These are phyloP conservation scores for Xylaria sp. DNA, from an alignment of 2,329 filamentous ascomycete genomes.

Conservation along the genomic window DNA sequence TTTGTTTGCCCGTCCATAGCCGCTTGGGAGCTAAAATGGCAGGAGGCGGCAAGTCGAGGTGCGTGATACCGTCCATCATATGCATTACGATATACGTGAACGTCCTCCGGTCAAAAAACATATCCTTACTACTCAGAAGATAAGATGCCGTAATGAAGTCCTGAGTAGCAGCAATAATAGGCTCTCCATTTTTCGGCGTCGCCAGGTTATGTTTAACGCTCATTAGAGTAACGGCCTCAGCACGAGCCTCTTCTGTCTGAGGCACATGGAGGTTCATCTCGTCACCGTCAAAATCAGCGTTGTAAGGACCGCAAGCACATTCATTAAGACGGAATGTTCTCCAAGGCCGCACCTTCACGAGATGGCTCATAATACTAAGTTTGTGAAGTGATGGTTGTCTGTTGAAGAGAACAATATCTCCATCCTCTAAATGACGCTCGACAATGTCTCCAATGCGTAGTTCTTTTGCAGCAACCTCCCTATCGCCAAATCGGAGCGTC, in stretches of 20 bases:
- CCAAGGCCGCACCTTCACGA: constrained; percentile 92
- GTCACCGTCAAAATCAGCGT: constrained; percentile 98
- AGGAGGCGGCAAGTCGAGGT: constrained; percentile 87
- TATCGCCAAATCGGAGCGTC: constrained; percentile 79
- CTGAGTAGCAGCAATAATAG: constrained; percentile 98
- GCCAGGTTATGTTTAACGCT: constrained; percentile 96
- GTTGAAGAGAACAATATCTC: constrained; percentile 97
- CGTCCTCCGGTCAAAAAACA: constrained; percentile 87
- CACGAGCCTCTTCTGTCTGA: constrained; percentile 94
- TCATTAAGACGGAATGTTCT: constrained; percentile 97
- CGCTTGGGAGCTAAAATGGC: constrained; percentile 85
- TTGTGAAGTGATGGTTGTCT: constrained; percentile 98
- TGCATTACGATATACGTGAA: constrained; percentile 93
- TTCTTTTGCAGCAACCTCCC: constrained; percentile 76
- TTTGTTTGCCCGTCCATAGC: constrained; percentile 96
- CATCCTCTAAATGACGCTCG: constrained; percentile 93
- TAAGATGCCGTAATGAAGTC: constrained; percentile 98
- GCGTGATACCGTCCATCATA: constrained; percentile 85
- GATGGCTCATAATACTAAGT: constrained; percentile 96
- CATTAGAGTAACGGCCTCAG: constrained; percentile 96
- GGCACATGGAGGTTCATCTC: constrained; percentile 99
- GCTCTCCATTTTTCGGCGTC: constrained; percentile 97
- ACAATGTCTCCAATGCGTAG: constrained; percentile 88
- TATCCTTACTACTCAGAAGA: constrained; percentile 89
- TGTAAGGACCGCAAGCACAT: constrained; percentile 98